These are phyloP conservation scores for Didymella exigua DNA, from an alignment of 2,329 filamentous ascomycete species.

Conservation along the genomic window DNA sequence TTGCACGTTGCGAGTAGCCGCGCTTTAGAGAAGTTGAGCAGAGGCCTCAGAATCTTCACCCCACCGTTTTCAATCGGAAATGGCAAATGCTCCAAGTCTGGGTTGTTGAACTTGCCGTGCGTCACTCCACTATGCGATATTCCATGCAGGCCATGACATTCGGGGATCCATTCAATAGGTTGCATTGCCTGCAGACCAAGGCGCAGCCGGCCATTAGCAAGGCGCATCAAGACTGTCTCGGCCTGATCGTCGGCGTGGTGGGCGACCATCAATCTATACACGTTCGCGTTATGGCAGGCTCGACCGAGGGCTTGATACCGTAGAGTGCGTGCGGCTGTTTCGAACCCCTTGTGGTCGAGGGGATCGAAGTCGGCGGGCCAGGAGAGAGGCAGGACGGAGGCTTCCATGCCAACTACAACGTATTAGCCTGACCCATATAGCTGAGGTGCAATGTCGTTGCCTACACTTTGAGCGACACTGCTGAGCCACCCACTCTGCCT, in stretches of 20 bases:
- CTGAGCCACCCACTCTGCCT: constrained; percentile 59
- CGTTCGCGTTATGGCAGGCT: constrained; percentile 59
- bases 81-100: background rate
- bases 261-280: constrained; percentile 72
- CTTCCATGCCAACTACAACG: constrained; percentile 34
- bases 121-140: constrained; percentile 57
- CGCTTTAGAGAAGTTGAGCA: constrained; percentile 73
- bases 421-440: constrained; percentile 13
- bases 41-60: constrained; percentile 69
- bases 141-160: constrained; percentile 77
- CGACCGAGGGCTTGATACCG: constrained; percentile 75
- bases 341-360: constrained; percentile 66
- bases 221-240: constrained; percentile 83
- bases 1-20: constrained; percentile 77
- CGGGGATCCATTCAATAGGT: constrained; percentile 72
- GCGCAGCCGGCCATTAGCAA: constrained; percentile 70
- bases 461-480: constrained; percentile 54
- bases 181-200: constrained; percentile 76
- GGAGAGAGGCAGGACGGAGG: constrained; percentile 45
- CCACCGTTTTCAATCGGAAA: constrained; percentile 66
- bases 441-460: constrained; percentile 1
- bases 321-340: constrained; percentile 73
- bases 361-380: constrained; percentile 49
- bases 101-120: background rate
- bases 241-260: constrained; percentile 92